Evolutionary conservation across 805 yeast species (phyloP).

Genomic region (Teunomyces tritomae): DNA sequence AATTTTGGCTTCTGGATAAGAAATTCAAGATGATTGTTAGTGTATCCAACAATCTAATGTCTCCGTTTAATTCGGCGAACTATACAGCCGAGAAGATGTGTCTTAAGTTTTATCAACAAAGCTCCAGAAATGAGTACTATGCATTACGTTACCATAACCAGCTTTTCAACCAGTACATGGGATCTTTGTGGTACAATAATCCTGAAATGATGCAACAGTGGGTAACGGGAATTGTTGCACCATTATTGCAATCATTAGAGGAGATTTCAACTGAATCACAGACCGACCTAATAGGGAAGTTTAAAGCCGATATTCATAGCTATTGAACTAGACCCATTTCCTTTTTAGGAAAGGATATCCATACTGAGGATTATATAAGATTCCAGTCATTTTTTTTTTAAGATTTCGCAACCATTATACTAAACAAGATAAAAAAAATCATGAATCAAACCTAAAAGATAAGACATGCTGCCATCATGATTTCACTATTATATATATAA

Average conservation of each 20-base stretch:
- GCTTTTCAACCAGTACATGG: conserved; percentile 20
- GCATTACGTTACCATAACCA: conserved; percentile 12
- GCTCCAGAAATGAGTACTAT: conserved; percentile 9
- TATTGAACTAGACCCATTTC: conserved; percentile 1
- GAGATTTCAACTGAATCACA: background rate
- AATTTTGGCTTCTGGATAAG: conserved; percentile 7
- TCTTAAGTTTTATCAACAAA: conserved; percentile 1
- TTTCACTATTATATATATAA: background rate
- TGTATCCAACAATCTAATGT: conserved; percentile 6
- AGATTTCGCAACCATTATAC: conserved; percentile 1
- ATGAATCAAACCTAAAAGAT: background rate
- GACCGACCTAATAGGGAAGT: background rate
- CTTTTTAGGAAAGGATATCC: conserved; percentile 7
- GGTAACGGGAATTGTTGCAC: conserved; percentile 8
- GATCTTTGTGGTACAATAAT: conserved; percentile 11
- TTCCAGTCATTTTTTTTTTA: background rate
- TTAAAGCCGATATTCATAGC: background rate
- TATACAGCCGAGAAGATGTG: conserved; percentile 3
- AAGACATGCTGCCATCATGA: background rate
- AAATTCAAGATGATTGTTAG: conserved; percentile 15
- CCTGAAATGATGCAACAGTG: conserved; percentile 12
- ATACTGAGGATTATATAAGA: background rate
- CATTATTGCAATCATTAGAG: background rate
- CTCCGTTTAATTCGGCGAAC: conserved; percentile 10
- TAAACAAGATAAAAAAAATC: background rate